These are phyloP conservation scores for Teunomyces funiuensis DNA, from an alignment of 805 yeast genomes.

Conservation along the genomic window DNA sequence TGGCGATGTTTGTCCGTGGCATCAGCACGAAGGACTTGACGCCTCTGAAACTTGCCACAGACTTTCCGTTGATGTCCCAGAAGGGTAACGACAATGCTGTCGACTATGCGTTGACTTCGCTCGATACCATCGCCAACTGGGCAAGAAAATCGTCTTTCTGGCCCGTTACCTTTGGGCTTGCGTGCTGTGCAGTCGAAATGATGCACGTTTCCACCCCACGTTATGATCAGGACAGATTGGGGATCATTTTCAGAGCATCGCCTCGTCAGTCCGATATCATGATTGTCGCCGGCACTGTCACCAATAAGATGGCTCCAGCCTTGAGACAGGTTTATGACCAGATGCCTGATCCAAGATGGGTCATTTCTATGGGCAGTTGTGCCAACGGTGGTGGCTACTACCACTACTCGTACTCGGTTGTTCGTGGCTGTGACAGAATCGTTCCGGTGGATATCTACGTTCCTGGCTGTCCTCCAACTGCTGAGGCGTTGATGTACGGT, in stretches of 20 bases:
- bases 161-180: slow-evolving; percentile 91
- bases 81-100: slow-evolving; percentile 53
- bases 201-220: slow-evolving; percentile 91
- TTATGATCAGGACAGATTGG: slow-evolving; percentile 88
- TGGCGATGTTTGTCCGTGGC: slow-evolving; percentile 21
- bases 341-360: slow-evolving; percentile 95
- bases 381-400: slow-evolving; percentile 94
- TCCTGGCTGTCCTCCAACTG: slow-evolving; percentile 91
- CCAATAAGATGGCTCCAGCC: slow-evolving; percentile 93
- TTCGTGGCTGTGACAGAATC: slow-evolving; percentile 85
- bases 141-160: slow-evolving; percentile 89
- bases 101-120: slow-evolving; percentile 79
- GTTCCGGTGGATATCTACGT: slow-evolving; percentile 89
- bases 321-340: slow-evolving; percentile 90
- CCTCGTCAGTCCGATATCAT: slow-evolving; percentile 91
- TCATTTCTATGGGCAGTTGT: slow-evolving; percentile 90
- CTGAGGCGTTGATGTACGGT: slow-evolving; percentile 90
- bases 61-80: slow-evolving; percentile 69
- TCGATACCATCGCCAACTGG: slow-evolving; percentile 86
- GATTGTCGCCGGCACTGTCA: slow-evolving; percentile 90
- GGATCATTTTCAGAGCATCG: slow-evolving; percentile 89
- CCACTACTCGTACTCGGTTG: slow-evolving; percentile 86
- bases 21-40: slow-evolving; percentile 44
- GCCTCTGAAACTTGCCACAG: slow-evolving; percentile 57
- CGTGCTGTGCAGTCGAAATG: slow-evolving; percentile 95